A percentile compares a stretch with the other conserved stretches of the same genome.
Evolutionary conservation across 2,329 filamentous ascomycete genomes (phyloP).

Genomic region (Cytospora mali): DNA sequence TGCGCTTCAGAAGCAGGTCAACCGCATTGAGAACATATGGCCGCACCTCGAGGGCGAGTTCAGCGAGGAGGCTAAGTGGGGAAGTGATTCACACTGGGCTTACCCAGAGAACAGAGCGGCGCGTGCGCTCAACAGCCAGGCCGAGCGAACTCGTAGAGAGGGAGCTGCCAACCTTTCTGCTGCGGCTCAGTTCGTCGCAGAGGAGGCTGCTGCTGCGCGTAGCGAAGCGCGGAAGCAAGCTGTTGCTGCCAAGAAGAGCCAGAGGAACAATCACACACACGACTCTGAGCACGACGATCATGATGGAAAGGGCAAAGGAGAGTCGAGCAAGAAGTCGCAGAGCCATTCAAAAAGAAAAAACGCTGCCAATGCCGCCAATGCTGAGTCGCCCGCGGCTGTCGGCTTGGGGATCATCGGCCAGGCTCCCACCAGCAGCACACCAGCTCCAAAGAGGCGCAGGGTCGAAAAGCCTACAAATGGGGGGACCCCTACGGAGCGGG

Average conservation of each 20-base stretch:
- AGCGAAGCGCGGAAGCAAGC: constrained; percentile 86
- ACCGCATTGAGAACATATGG: constrained; percentile 84
- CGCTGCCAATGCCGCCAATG: constrained; percentile 40
- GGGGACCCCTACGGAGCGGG: constrained; percentile 63
- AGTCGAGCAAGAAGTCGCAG: constrained; percentile 63
- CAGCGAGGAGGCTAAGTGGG: constrained; percentile 91
- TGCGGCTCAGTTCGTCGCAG: constrained; percentile 75
- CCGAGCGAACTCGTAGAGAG: constrained; percentile 77
- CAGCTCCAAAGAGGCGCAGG: constrained; percentile 75
- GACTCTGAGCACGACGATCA: constrained; percentile 82
- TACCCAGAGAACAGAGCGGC: constrained; percentile 81
- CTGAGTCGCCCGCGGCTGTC: constrained; percentile 40
- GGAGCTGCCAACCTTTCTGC: constrained; percentile 77
- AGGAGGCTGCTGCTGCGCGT: constrained; percentile 79
- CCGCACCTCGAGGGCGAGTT: constrained; percentile 86
- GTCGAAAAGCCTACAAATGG: constrained; percentile 70
- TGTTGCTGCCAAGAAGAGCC: constrained; percentile 73
- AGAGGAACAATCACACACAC: constrained; percentile 63
- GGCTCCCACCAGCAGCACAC: constrained; percentile 50
- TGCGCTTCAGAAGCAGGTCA: constrained; percentile 80
- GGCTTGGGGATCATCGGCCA: constrained; percentile 69
- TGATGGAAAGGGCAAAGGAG: constrained; percentile 51
- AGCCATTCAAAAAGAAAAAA: constrained; percentile 66
- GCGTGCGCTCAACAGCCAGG: constrained; percentile 60
- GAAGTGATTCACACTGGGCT: constrained; percentile 92